Evolutionary conservation across 148 eudicot species (phyloP), one percentile per base, ranked within the genome.

Genomic region (Agrostemma githago): DNA sequence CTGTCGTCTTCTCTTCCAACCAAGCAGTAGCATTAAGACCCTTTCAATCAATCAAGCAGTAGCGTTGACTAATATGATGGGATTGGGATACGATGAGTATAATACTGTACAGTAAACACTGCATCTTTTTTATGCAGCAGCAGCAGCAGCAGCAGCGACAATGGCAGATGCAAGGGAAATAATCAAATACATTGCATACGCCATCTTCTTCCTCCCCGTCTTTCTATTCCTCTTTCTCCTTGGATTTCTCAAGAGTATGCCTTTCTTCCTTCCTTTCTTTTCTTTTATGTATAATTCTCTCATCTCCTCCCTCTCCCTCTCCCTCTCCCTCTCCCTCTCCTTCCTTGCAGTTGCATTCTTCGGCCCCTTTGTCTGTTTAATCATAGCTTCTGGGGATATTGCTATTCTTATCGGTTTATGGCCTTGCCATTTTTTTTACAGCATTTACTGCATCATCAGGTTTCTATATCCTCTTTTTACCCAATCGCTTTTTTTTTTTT

Each of bases 351-450:
- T 78, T 75, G 82, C 79, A 56, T 65, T 80, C 34, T 80, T 80
- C 61, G 20, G 76, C 62, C 82, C 82, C 6, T 70, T 58, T 71
- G 82, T 80, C 14, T 80, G 77, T 75, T 54, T 80, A 65, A 58
- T 80, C 34, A 75, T 80, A 2, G 82, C 82, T 42, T 71, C 75
- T 75, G 82, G 82, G 5, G 79, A 75, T 19, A 80, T 74, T 65
- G 82, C 66, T 80, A 43, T 80, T 65, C 76, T 80, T 2, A 65
- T 80, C 58, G 79, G 75, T 8, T 65, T 80, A 65, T 80, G 75
- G 82, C 82, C 82, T 75, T 80, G 79, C 63, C 82, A 80, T 75
- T 51, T 80, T 20, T 75, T 80, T 40, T 80, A 75, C 73, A 75
- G 72, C 41, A 75, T 80, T 38, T 80, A 75, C 69, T 80, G 82